These are phyloP conservation scores for Suillus plorans DNA, from an alignment of 768 basidiomycete genomes.

Conservation along the genomic window DNA sequence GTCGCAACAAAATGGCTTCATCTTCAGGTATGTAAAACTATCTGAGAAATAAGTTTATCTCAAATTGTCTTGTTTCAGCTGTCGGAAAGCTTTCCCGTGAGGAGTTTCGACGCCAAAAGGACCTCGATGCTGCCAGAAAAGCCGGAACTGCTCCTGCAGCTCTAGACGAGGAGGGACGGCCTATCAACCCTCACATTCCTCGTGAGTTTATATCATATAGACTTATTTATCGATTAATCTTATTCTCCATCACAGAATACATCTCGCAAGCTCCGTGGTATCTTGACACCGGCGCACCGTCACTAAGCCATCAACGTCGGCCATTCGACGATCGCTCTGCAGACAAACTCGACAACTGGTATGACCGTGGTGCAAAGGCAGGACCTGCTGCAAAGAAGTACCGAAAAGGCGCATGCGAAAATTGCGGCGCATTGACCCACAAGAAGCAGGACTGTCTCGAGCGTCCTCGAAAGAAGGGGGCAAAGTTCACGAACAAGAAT, in stretches of 20 bases:
- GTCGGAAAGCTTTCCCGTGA: constrained; percentile 88
- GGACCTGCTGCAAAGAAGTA: constrained; percentile 96
- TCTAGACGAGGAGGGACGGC: constrained; percentile 89
- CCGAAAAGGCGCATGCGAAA: constrained; percentile 97
- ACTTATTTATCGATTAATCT: constrained; percentile 7
- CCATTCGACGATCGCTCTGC: constrained; percentile 55
- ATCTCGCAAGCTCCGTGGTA: constrained; percentile 99
- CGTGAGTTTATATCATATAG: constrained; percentile 52
- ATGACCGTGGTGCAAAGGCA: constrained; percentile 79
- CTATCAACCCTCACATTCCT: constrained; percentile 99
- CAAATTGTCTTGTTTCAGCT: constrained; percentile 28
- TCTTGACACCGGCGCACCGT: constrained; percentile 90
- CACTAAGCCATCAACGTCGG: constrained; percentile 91
- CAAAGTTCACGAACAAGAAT: constrained; percentile 86
- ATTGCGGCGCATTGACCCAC: constrained; percentile 97
- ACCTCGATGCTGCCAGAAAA: constrained; percentile 96
- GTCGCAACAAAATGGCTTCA: constrained; percentile 2
- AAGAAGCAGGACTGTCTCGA: constrained; percentile 90
- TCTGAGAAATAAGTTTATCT: not conserved
- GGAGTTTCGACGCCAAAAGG: constrained; percentile 93
- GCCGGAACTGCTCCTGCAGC: constrained; percentile 97
- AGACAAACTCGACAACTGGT: constrained; percentile 85
- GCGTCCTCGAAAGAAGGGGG: constrained; percentile 93
- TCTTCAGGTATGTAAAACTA: not conserved
- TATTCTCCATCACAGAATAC: constrained; percentile 62